Percentiles rank a stretch among this genome's conserved stretches.
Evolutionary conservation across 805 yeast genomes (phyloP).

Genomic region (Ogataea parapolymorpha): DNA sequence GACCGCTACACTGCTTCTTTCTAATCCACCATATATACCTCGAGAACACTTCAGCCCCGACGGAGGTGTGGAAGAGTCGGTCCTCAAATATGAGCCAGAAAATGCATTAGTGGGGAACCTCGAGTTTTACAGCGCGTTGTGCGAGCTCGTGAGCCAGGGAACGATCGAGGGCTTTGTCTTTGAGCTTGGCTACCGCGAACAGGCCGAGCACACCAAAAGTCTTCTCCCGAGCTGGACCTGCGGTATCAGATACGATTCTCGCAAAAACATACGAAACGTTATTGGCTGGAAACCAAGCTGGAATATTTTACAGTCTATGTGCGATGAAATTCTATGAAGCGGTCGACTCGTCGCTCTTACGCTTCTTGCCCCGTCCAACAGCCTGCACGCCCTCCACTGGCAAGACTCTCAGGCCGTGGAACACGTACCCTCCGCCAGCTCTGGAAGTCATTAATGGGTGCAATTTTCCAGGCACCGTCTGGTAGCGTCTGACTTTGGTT

Average conservation of each 20-base stretch:
- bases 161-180: constrained; percentile 61
- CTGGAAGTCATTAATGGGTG: constrained; percentile 95
- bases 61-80: constrained; percentile 59
- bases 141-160: constrained; percentile 38
- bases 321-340: constrained; percentile 15
- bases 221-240: constrained; percentile 37
- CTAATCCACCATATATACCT: constrained; percentile 94
- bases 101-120: constrained; percentile 75
- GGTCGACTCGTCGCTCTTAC: constrained; percentile 24
- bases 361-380: constrained; percentile 62
- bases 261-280: constrained; percentile 54
- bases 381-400: constrained; percentile 66
- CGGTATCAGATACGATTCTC: constrained; percentile 49
- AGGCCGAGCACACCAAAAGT: constrained; percentile 36
- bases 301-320: constrained; percentile 11
- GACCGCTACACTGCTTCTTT: constrained; percentile 51
- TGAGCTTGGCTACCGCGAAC: constrained; percentile 68
- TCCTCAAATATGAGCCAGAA: constrained; percentile 67
- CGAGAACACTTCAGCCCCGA: constrained; percentile 35
- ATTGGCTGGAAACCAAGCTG: constrained; percentile 50
- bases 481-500: constrained; percentile 80
- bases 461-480: constrained; percentile 88
- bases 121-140: constrained; percentile 64
- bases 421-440: constrained; percentile 87
- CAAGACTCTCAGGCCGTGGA: constrained; percentile 74